phyloP scores from a whole-genome alignment of 2,329 filamentous ascomycete genomes.

The Cladosporium velox region DNA sequence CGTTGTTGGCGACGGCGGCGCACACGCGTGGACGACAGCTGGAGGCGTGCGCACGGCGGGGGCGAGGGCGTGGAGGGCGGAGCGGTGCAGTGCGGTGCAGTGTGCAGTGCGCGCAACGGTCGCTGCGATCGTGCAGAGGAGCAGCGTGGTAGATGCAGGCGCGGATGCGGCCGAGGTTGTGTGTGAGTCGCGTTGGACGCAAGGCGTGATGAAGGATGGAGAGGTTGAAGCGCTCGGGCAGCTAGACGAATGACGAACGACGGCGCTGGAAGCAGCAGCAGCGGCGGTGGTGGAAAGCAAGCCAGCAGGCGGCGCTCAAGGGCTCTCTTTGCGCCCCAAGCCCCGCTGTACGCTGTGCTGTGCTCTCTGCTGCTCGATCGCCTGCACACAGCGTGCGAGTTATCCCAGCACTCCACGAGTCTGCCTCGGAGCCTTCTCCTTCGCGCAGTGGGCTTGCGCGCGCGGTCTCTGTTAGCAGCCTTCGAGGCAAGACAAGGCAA shows the following conservation, averaged over 20 bases:
- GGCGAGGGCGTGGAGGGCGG: background rate
- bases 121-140: conserved; percentile 8
- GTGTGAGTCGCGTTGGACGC: conserved; percentile 5
- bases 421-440: conserved; percentile 4
- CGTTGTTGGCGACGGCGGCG: conserved; percentile 8
- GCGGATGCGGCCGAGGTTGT: conserved; percentile 3
- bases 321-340: background rate
- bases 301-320: background rate
- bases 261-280: background rate
- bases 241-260: background rate
- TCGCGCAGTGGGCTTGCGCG: background rate
- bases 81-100: background rate
- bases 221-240: background rate
- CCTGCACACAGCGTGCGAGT: background rate
- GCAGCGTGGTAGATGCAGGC: conserved; percentile 7
- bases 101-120: conserved; percentile 1
- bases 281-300: background rate
- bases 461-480: background rate
- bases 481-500: background rate
- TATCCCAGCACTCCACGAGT: background rate
- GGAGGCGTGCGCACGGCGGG: conserved; percentile 13
- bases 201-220: conserved; percentile 2
- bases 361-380: conserved; percentile 6
- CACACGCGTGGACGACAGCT: conserved; percentile 5
- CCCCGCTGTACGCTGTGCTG: background rate